These are phyloP conservation scores for Astrocystis sublimbata DNA, from an alignment of 495 filamentous ascomycete species.

Conservation along the genomic window DNA sequence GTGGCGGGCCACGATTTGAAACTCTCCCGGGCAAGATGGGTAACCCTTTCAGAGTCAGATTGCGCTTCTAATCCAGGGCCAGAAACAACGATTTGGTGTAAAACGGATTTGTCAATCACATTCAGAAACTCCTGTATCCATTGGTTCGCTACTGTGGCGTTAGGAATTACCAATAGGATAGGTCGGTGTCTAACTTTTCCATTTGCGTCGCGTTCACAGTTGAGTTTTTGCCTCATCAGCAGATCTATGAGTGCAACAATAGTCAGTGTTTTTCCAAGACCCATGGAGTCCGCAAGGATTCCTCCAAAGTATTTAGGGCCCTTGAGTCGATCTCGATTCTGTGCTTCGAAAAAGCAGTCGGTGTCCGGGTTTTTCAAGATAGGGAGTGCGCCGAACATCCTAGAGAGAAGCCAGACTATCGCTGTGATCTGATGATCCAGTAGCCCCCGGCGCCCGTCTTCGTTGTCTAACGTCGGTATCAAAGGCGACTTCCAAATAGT, in stretches of 20 bases:
- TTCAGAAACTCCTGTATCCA: slow-evolving; percentile 27
- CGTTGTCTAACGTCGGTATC: slow-evolving; percentile 21
- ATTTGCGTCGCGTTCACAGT: background rate
- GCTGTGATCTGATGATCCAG: slow-evolving; percentile 29
- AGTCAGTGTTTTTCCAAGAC: slow-evolving; percentile 80
- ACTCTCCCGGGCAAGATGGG: background rate
- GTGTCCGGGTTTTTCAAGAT: background rate
- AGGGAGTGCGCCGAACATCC: slow-evolving; percentile 25
- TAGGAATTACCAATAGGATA: slow-evolving; percentile 25
- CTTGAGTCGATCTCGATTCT: slow-evolving; percentile 17
- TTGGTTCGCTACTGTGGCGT: slow-evolving; percentile 26
- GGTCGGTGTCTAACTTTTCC: slow-evolving; percentile 19
- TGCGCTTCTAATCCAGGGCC: slow-evolving; percentile 14
- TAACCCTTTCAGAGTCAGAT: background rate
- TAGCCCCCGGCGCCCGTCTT: slow-evolving; percentile 20
- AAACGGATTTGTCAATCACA: slow-evolving; percentile 9
- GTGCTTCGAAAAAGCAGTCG: slow-evolving; percentile 10
- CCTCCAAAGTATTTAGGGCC: slow-evolving; percentile 56
- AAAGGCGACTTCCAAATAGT: slow-evolving; percentile 24
- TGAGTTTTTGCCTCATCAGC: slow-evolving; percentile 23
- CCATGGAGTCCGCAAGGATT: slow-evolving; percentile 93
- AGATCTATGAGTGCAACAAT: slow-evolving; percentile 26
- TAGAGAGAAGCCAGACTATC: slow-evolving; percentile 30
- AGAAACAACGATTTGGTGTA: slow-evolving; percentile 21
- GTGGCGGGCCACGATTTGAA: slow-evolving; percentile 19